Percentiles rank a stretch among this genome's conserved stretches.
phyloP scores from a whole-genome alignment of 148 eudicot genomes.

The Cornus kousa region DNA sequence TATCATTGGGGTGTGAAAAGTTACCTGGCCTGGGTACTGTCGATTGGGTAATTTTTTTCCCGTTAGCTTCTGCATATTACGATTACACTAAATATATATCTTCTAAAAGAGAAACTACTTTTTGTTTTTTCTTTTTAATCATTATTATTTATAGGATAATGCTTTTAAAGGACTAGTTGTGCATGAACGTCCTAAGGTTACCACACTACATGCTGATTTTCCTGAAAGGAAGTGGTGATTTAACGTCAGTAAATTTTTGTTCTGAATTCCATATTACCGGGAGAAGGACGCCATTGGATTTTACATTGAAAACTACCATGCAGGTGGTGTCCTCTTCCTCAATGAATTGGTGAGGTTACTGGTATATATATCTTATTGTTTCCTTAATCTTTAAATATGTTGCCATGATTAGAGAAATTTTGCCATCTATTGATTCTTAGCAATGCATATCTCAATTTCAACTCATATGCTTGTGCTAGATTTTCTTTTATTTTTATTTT shows the following conservation, averaged over 20 bases:
- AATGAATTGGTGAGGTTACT: conserved; percentile 62
- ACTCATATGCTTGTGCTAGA: not conserved
- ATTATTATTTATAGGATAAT: conserved; percentile 48
- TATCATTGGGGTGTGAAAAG: conserved; percentile 61
- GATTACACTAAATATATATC: not conserved
- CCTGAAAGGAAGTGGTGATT: conserved; percentile 35
- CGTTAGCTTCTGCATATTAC: not conserved
- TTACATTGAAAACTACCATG: conserved; percentile 77
- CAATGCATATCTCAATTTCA: not conserved
- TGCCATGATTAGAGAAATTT: not conserved
- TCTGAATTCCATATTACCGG: conserved; percentile 59
- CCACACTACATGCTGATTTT: conserved; percentile 39
- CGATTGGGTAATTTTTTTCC: conserved; percentile 61
- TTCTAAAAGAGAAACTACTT: not conserved
- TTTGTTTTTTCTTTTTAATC: no score
- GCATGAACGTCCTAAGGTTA: conserved; percentile 45
- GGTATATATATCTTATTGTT: not conserved
- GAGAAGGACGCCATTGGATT: conserved; percentile 66
- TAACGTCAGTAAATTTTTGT: conserved; percentile 34
- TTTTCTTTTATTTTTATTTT: no score
- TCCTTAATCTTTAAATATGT: not conserved
- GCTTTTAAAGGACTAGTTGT: conserved; percentile 74
- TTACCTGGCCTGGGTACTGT: conserved; percentile 39
- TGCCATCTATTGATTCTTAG: not conserved
- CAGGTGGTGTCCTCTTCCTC: conserved; percentile 75